Conservation (phyloP, 257 asterid genomes). For the Nicotiana tabacum region DNA sequence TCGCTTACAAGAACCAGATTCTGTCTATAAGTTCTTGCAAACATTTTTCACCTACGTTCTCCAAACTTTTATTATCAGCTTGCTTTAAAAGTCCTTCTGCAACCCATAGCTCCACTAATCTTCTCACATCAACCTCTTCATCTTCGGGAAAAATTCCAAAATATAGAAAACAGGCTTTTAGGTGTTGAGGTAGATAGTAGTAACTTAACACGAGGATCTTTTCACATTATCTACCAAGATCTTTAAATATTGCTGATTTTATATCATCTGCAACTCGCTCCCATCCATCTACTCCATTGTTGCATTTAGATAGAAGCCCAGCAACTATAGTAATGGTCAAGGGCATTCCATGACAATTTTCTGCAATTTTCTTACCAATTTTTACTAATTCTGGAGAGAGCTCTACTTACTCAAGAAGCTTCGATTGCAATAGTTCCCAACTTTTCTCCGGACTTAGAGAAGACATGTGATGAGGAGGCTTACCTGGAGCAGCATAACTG, state of each 20-base stretch:
- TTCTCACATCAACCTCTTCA: slow-evolving; percentile 6
- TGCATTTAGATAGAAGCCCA: neutral
- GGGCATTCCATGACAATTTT: slow-evolving; percentile 2
- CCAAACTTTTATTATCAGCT: neutral
- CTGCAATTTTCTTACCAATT: slow-evolving; percentile 1
- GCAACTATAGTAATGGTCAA: neutral
- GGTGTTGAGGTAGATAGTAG: slow-evolving; percentile 11
- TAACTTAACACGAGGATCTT: slow-evolving; percentile 11
- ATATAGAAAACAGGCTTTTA: slow-evolving; percentile 14
- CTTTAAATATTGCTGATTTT: neutral
- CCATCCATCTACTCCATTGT: slow-evolving; percentile 1
- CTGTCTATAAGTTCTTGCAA: slow-evolving; percentile 15
- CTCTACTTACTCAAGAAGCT: neutral
- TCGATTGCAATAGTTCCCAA: slow-evolving; percentile 8
- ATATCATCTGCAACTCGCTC: neutral
- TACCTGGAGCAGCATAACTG: neutral
- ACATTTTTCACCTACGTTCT: slow-evolving; percentile 8
- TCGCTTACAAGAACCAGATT: slow-evolving; percentile 12
- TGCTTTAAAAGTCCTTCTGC: slow-evolving; percentile 19
- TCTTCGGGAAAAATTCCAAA: neutral
- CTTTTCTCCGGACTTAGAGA: slow-evolving; percentile 5
- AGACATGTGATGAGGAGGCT: neutral
- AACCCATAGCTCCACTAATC: slow-evolving; percentile 11
- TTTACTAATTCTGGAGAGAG: slow-evolving; percentile 1
- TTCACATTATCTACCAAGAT: slow-evolving; percentile 1